These are phyloP conservation scores for Trichopus zeylanicus DNA, from an alignment of 116 monocot genomes.

Conservation along the genomic window DNA sequence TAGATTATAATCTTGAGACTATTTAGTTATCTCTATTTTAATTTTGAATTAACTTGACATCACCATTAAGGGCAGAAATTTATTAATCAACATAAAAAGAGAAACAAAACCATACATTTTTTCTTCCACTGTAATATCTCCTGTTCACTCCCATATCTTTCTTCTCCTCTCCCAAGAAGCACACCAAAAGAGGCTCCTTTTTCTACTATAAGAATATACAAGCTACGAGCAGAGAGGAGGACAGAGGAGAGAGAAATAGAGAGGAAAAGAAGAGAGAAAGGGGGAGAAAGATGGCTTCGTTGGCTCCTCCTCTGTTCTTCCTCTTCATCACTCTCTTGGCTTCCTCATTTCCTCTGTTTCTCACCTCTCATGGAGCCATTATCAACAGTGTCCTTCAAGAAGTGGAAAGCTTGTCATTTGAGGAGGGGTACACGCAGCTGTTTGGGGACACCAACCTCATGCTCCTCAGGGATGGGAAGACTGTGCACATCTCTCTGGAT, in stretches of 20 bases:
- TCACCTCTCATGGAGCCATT: background rate
- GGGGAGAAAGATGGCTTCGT: background rate
- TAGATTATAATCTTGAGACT: no score
- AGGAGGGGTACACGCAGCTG: slow-evolving; percentile 81
- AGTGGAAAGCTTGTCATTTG: slow-evolving; percentile 39
- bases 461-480: slow-evolving; percentile 56
- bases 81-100: no score
- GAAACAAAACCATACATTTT: no score
- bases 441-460: slow-evolving; percentile 82
- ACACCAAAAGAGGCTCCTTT: slow-evolving; percentile 1
- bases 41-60: no score
- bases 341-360: slow-evolving; percentile 7
- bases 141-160: slow-evolving; percentile 1
- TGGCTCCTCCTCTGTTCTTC: background rate
- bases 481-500: slow-evolving; percentile 77
- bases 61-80: no score
- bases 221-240: no score
- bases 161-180: slow-evolving; percentile 10
- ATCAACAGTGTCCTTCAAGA: background rate
- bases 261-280: background rate
- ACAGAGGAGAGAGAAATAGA: background rate
- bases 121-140: background rate
- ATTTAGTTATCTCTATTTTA: no score
- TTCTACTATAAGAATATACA: background rate
- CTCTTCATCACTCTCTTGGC: slow-evolving; percentile 1